Evolutionary conservation across 2,329 filamentous ascomycete genomes (phyloP).

Genomic region (Trematosphaeria pertusa): DNA sequence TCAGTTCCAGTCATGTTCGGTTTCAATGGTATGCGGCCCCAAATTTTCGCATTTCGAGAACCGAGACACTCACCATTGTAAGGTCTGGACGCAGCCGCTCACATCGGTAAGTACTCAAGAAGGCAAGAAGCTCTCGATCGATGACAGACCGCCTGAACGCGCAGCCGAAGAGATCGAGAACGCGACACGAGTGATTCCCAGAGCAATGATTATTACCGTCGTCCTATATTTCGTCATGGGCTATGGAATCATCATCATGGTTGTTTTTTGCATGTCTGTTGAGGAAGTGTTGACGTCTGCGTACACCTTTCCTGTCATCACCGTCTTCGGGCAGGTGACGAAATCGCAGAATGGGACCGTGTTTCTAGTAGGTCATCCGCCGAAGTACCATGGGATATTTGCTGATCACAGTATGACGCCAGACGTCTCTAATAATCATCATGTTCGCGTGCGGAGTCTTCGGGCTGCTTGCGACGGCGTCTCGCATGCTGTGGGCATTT

Average conservation of each 20-base stretch:
- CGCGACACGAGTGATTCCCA: slow-evolving; percentile 27
- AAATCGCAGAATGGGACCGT: slow-evolving; percentile 45
- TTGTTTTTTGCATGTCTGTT: slow-evolving; percentile 41
- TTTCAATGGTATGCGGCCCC: slow-evolving; percentile 20
- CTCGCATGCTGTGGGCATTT: slow-evolving; percentile 29
- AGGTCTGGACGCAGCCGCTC: slow-evolving; percentile 49
- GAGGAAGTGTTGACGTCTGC: slow-evolving; percentile 9
- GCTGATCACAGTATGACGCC: too few species aligned
- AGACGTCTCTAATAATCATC: not conserved
- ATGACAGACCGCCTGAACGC: too few species aligned
- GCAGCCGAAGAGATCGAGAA: slow-evolving; percentile 28
- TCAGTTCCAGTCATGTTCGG: slow-evolving; percentile 34
- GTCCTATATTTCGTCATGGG: slow-evolving; percentile 42
- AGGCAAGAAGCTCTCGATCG: not conserved
- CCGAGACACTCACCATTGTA: not conserved
- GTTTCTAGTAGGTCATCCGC: slow-evolving; percentile 38
- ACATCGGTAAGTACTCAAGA: slow-evolving; percentile 24
- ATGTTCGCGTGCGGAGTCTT: not conserved
- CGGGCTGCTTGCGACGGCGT: slow-evolving; percentile 12
- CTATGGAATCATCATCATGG: slow-evolving; percentile 38
- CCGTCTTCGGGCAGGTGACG: slow-evolving; percentile 47
- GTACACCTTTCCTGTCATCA: slow-evolving; percentile 29
- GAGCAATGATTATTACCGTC: slow-evolving; percentile 39
- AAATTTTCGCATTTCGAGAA: too few species aligned
- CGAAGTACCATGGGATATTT: too few species aligned